A percentile compares a stretch with the other conserved stretches of the same genome.
Evolutionary conservation across 371 early-diverging fungal genomes (phyloP).

Genomic region (Apophysomyces variabilis): DNA sequence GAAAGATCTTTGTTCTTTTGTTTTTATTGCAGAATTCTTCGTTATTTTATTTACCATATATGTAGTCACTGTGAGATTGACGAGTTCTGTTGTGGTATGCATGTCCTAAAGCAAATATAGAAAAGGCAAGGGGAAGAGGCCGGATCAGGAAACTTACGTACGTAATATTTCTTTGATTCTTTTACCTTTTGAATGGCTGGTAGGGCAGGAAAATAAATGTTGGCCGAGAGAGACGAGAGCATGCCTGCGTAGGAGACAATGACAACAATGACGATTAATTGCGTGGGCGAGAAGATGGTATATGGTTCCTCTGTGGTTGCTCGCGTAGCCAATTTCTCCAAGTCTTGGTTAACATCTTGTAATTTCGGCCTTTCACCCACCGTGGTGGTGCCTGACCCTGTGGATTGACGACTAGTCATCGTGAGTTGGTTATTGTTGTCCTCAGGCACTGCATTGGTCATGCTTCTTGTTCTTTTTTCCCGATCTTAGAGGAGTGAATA

Average conservation of each 20-base stretch:
- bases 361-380: neutral
- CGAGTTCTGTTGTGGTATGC: slow-evolving; percentile 16
- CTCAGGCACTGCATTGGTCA: neutral
- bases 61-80: slow-evolving; percentile 25
- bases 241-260: slow-evolving; percentile 29
- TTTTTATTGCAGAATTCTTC: neutral
- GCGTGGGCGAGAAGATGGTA: slow-evolving; percentile 16
- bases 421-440: neutral
- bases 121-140: no score
- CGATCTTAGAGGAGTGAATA: no score
- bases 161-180: neutral
- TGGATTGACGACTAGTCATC: neutral
- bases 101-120: slow-evolving; percentile 1
- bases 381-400: slow-evolving; percentile 1
- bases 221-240: slow-evolving; percentile 30
- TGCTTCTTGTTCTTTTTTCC: neutral
- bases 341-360: neutral
- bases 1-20: slow-evolving; percentile 18
- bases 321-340: neutral
- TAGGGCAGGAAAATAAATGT: slow-evolving; percentile 33
- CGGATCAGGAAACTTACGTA: neutral
- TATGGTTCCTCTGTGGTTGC: slow-evolving; percentile 9
- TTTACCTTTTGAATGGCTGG: slow-evolving; percentile 27
- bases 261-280: slow-evolving; percentile 15
- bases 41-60: slow-evolving; percentile 18